Conservation (phyloP, 2,329 filamentous ascomycete genomes). For the Alternaria solani region DNA sequence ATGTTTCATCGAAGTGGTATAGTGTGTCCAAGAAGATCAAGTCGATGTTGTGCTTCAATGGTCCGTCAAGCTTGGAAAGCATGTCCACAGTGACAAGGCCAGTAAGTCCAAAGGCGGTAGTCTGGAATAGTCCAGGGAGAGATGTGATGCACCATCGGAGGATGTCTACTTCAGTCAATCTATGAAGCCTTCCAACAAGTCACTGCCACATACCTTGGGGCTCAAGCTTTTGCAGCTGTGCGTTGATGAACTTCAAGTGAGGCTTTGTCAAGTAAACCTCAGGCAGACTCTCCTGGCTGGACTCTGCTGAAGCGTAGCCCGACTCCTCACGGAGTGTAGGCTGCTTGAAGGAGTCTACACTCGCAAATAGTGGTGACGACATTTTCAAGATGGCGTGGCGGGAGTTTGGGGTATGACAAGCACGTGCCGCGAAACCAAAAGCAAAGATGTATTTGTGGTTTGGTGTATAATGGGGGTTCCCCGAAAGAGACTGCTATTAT, state of each 20-base stretch:
- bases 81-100: slow-evolving; percentile 66
- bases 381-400: slow-evolving; percentile 25
- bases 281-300: slow-evolving; percentile 70
- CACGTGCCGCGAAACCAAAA: slow-evolving; percentile 33
- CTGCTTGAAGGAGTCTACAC: slow-evolving; percentile 35
- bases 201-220: slow-evolving; percentile 68
- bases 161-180: slow-evolving; percentile 67
- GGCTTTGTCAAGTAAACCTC: slow-evolving; percentile 85
- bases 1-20: slow-evolving; percentile 61
- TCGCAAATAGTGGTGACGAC: slow-evolving; percentile 41
- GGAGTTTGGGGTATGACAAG: slow-evolving; percentile 6
- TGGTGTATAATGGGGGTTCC: slow-evolving; percentile 21
- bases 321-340: slow-evolving; percentile 68
- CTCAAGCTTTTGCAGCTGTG: slow-evolving; percentile 84
- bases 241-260: slow-evolving; percentile 90
- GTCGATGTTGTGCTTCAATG: slow-evolving; percentile 62
- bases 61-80: slow-evolving; percentile 75
- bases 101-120: slow-evolving; percentile 61
- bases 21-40: slow-evolving; percentile 65
- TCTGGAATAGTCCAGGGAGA: slow-evolving; percentile 80
- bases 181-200: background rate
- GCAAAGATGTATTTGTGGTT: slow-evolving; percentile 15
- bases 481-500: slow-evolving; percentile 33
- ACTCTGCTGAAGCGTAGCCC: slow-evolving; percentile 79
- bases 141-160: slow-evolving; percentile 91